These are phyloP conservation scores for Taxillus chinensis DNA, from an alignment of 164 flowering plant species.

Conservation along the genomic window DNA sequence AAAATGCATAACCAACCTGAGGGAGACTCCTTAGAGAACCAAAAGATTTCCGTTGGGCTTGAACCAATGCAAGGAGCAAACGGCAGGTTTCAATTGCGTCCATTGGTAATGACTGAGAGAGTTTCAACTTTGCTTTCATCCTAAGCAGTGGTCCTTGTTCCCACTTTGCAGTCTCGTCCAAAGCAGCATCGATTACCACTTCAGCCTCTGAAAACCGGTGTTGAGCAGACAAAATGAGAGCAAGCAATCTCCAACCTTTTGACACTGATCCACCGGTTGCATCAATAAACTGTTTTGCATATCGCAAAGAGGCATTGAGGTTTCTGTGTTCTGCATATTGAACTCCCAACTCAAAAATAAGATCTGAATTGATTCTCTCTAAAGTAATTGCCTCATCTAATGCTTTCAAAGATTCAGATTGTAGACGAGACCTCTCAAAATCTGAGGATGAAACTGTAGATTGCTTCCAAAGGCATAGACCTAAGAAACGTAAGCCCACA, in stretches of 20 bases:
- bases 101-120: conserved; percentile 54
- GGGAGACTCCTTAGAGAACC: conserved; percentile 37
- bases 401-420: conserved; percentile 74
- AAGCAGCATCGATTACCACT: conserved; percentile 84
- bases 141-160: conserved; percentile 92
- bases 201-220: conserved; percentile 77
- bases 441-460: conserved; percentile 73
- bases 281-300: conserved; percentile 72
- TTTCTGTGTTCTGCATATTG: conserved; percentile 82
- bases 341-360: conserved; percentile 67
- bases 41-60: conserved; percentile 74
- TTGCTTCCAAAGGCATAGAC: conserved; percentile 77
- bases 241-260: conserved; percentile 94
- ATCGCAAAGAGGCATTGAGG: conserved; percentile 58
- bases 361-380: conserved; percentile 52
- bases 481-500: conserved; percentile 62
- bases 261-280: conserved; percentile 76
- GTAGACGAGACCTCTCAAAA: conserved; percentile 67
- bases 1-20: conserved; percentile 41
- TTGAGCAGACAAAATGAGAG: conserved; percentile 78
- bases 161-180: conserved; percentile 95
- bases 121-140: conserved; percentile 78
- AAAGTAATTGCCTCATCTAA: conserved; percentile 53
- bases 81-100: conserved; percentile 86
- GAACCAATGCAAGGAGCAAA: conserved; percentile 83